Evolutionary conservation across 805 yeast species (phyloP).

Genomic region (Metschnikowia amazonensis): DNA sequence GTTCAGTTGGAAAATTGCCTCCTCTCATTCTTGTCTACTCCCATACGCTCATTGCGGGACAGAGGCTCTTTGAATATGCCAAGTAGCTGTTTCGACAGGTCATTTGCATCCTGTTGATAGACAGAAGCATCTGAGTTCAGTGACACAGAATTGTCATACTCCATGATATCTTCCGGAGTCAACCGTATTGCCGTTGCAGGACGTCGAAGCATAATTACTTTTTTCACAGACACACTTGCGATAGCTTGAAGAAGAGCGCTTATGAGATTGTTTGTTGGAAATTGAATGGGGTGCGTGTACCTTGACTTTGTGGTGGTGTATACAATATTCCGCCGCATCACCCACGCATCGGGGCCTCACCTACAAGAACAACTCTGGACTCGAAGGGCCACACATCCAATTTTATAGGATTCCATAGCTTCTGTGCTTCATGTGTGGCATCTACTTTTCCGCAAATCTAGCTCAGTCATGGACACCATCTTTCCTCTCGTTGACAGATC

Average conservation of each 20-base stretch:
- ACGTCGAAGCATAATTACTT: slow-evolving; percentile 56
- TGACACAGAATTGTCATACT: slow-evolving; percentile 38
- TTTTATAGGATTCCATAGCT: neutral
- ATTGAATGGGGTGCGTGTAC: neutral
- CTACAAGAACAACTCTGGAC: neutral
- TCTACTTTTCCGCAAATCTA: slow-evolving; percentile 9
- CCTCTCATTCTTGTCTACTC: slow-evolving; percentile 9
- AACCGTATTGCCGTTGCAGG: slow-evolving; percentile 66
- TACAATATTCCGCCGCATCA: neutral
- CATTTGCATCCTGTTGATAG: slow-evolving; percentile 12
- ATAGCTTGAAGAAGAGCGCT: neutral
- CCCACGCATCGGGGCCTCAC: neutral
- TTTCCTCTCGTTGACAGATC: neutral
- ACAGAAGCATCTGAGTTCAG: slow-evolving; percentile 11
- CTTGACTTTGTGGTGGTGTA: neutral
- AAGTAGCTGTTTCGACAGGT: slow-evolving; percentile 15
- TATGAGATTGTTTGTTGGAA: neutral
- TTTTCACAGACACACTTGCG: neutral
- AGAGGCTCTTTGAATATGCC: slow-evolving; percentile 16
- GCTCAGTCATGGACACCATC: neutral
- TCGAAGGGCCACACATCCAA: neutral
- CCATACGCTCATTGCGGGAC: slow-evolving; percentile 16
- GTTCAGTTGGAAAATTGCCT: slow-evolving; percentile 1
- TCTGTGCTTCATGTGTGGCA: slow-evolving; percentile 16
- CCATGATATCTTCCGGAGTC: slow-evolving; percentile 63